phyloP scores from a whole-genome alignment of 108 stramenopile species.

The Cyclotella baltica region DNA sequence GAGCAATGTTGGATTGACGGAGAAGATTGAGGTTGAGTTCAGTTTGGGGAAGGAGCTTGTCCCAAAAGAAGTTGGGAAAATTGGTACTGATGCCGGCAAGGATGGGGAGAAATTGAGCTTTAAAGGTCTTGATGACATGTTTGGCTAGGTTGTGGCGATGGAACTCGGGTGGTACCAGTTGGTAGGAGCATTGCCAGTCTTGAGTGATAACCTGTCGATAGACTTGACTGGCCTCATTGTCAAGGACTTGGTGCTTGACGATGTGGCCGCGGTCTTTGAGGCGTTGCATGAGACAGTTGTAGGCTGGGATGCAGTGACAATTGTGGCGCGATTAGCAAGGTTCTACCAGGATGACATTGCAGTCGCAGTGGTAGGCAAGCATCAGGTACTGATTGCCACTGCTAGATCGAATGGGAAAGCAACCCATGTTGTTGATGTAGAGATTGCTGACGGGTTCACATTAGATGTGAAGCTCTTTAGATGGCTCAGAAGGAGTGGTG shows the following conservation, averaged over 20 bases:
- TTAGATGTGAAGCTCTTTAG: no score
- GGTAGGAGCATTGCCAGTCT: conserved; percentile 23
- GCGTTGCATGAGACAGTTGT: conserved; percentile 7
- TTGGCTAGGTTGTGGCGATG: conserved; percentile 58
- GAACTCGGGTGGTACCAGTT: conserved; percentile 48
- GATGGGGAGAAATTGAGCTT: conserved; percentile 56
- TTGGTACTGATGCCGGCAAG: conserved; percentile 33
- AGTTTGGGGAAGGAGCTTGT: conserved; percentile 50
- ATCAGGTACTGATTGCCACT: no score
- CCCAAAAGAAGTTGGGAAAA: conserved; percentile 51
- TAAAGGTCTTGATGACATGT: conserved; percentile 59
- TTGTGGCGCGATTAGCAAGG: conserved; percentile 3
- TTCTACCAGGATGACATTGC: no score
- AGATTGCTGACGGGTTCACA: no score
- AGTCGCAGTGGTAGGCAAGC: no score
- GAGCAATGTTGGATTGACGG: conserved; percentile 33
- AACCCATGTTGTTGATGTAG: no score
- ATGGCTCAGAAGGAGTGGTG: no score
- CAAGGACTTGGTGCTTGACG: conserved; percentile 15
- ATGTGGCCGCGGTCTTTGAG: not conserved
- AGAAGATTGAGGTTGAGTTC: conserved; percentile 51
- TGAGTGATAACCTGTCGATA: conserved; percentile 11
- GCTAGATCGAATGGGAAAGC: no score
- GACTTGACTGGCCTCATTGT: conserved; percentile 10
- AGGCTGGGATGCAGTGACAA: conserved; percentile 6